phyloP scores from a whole-genome alignment of 1,284 basidiomycete species.

The Puccinia polysora region DNA sequence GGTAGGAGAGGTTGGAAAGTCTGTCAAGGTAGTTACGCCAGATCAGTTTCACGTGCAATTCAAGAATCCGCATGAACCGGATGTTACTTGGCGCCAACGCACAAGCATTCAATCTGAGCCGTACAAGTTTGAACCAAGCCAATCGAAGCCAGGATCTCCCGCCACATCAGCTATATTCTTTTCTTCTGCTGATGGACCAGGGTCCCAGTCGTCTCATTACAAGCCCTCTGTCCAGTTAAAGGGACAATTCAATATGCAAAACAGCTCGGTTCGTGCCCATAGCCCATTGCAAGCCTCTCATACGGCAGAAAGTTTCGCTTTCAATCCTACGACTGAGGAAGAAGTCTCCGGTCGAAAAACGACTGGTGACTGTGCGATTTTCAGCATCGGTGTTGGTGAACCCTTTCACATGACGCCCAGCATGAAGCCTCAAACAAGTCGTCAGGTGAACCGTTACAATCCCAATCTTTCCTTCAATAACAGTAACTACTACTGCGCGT shows the following conservation, averaged over 20 bases:
- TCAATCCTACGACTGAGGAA: background rate
- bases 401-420: constrained; percentile 42
- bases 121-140: constrained; percentile 17
- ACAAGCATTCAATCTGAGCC: constrained; percentile 28
- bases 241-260: background rate
- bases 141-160: constrained; percentile 24
- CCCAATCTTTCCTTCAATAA: background rate
- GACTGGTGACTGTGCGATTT: background rate
- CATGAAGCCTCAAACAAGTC: constrained; percentile 9
- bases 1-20: too few species aligned
- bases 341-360: background rate
- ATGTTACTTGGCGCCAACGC: constrained; percentile 7
- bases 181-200: constrained; percentile 20
- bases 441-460: background rate
- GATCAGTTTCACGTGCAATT: background rate
- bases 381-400: constrained; percentile 35
- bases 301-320: constrained; percentile 15
- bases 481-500: constrained; percentile 11
- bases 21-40: background rate
- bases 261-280: constrained; percentile 13
- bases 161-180: constrained; percentile 40
- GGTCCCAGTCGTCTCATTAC: background rate
- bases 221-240: constrained; percentile 1
- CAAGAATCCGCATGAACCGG: background rate
- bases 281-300: background rate